Evolutionary conservation across 1,284 basidiomycete genomes (phyloP), one percentile per base, ranked within the genome.

Genomic region (Vanrija sp.): DNA sequence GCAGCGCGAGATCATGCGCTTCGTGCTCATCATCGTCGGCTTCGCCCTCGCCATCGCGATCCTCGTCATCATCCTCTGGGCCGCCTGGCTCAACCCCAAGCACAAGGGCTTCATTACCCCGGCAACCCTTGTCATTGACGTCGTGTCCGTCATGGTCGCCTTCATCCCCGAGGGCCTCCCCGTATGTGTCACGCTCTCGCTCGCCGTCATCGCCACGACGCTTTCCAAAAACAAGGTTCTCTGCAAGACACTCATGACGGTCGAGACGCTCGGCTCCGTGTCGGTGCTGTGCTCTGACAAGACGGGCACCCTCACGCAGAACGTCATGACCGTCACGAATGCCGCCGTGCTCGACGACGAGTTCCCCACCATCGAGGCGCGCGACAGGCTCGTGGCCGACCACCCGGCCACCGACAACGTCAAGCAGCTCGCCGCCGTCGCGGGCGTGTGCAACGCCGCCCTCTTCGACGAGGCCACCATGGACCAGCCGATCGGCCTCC

Each of bases 371-470:
- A 57, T 64, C 0, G 68, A 75, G 19, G 69, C 78, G 0, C 61
- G 64, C 25, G 69, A 75, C 44, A 54, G 57, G 5, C 51, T 68
- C 12, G 59, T 77, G 0, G 51, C 56, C 3, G 52, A 60, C 12
- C 53, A 46, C 4, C 42, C 34, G n/a, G 43, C 58, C 5, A 44
- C 45, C n/a, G 54, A 53, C 9, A 53, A 45, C 9, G 46, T 65
- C 9, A 48, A 52, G 66, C 77, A 79, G 25, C 55, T 82, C 0
- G 81, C 81, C 39, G 73, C 79, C 52, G 66, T 83, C 34, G 77
- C 81, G 29, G 80, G 81, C 16, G 74, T 86, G 6, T 86, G 85
- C 73, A 87, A 86, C 55, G 83, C 80, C 7, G 85, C 86, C 0
- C 77, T 74, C 29, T 86, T 86, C 52, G 80, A 82, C 49, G 48